Percentiles rank a stretch among this genome's conserved stretches.
These are phyloP conservation scores for Ochetophila trinervis DNA, from an alignment of 306 rosid species.

Conservation along the genomic window DNA sequence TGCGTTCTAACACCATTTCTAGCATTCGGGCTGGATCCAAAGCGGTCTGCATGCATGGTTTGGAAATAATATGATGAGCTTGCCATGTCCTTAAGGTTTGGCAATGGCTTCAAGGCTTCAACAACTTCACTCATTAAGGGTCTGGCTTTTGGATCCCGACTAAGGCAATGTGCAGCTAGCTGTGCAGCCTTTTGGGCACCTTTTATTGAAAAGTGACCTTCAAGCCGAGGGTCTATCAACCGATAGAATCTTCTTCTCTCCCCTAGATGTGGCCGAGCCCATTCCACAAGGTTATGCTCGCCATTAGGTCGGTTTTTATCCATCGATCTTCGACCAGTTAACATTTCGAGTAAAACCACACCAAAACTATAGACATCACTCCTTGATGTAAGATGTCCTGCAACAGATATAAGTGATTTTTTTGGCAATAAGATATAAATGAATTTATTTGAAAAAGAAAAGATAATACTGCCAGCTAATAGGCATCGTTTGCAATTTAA, in stretches of 20 bases:
- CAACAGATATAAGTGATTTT: constrained; percentile 15
- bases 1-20: constrained; percentile 52
- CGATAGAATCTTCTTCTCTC: constrained; percentile 86
- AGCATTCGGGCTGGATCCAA: constrained; percentile 62
- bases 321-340: constrained; percentile 95
- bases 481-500: too few relatives aligned
- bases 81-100: constrained; percentile 94
- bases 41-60: constrained; percentile 69
- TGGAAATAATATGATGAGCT: constrained; percentile 92
- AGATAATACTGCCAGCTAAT: not conserved
- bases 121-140: constrained; percentile 94
- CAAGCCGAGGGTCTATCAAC: constrained; percentile 87
- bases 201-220: constrained; percentile 92
- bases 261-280: constrained; percentile 97
- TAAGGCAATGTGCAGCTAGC: constrained; percentile 85
- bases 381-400: constrained; percentile 96
- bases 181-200: constrained; percentile 90
- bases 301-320: constrained; percentile 94
- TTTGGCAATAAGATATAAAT: too few relatives aligned
- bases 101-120: constrained; percentile 84
- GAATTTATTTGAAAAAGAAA: constrained; percentile 9
- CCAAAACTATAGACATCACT: constrained; percentile 98
- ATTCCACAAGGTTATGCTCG: constrained; percentile 92
- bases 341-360: constrained; percentile 93
- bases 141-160: constrained; percentile 86